A percentile compares a stretch with the other conserved stretches of the same genome.
Evolutionary conservation across 495 filamentous ascomycete species (phyloP).

Genomic region (Penicillium daleae): DNA sequence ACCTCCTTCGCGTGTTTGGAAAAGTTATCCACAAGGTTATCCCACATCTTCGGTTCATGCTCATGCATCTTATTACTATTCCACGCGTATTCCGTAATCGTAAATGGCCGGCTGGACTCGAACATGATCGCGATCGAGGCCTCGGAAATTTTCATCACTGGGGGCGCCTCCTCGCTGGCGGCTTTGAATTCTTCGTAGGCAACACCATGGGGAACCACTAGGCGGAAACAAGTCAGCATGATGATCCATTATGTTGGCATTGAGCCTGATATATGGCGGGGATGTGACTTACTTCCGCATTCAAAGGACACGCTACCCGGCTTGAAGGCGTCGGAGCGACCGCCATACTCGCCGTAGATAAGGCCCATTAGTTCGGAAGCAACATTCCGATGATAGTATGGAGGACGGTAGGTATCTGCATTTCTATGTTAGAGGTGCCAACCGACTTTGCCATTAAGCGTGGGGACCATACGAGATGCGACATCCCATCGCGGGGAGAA

Average conservation of each 20-base stretch:
- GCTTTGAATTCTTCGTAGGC: conserved; percentile 69
- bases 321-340: conserved; percentile 61
- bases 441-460: not conserved
- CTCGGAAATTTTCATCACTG: conserved; percentile 52
- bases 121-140: conserved; percentile 64
- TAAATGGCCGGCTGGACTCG: conserved; percentile 55
- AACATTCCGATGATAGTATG: conserved; percentile 56
- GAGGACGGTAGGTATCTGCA: conserved; percentile 51
- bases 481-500: conserved; percentile 57
- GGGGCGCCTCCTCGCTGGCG: conserved; percentile 50
- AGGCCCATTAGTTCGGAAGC: conserved; percentile 56
- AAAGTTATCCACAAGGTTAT: conserved; percentile 56
- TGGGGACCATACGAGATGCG: conserved; percentile 40
- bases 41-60: conserved; percentile 61
- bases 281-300: conserved; percentile 47
- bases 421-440: conserved; percentile 4
- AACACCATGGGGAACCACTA: conserved; percentile 59
- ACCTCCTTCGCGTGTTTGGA: conserved; percentile 47
- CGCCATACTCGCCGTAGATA: conserved; percentile 58
- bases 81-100: conserved; percentile 57
- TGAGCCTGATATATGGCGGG: not conserved
- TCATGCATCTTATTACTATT: conserved; percentile 58
- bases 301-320: conserved; percentile 61
- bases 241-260: not conserved
- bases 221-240: not conserved